phyloP scores from a whole-genome alignment of 1,284 basidiomycete genomes.

The Volvariella volvacea region DNA sequence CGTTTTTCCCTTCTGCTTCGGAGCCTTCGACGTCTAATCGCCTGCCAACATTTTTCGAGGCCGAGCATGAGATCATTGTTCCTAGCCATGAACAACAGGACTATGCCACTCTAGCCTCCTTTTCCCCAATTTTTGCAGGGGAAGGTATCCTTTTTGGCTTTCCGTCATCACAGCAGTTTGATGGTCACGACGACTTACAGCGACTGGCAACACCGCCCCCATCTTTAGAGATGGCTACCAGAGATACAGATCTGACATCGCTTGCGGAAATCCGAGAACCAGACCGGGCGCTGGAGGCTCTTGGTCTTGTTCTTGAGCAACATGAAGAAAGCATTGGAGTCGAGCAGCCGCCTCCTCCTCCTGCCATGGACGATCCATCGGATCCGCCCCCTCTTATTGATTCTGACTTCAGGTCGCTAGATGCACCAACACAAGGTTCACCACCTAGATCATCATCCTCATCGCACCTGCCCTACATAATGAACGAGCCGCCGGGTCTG shows the following conservation, averaged over 20 bases:
- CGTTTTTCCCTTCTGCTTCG: slow-evolving; percentile 53
- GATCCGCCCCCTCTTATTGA: slow-evolving; percentile 80
- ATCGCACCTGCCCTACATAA: slow-evolving; percentile 23
- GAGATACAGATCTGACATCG: slow-evolving; percentile 59
- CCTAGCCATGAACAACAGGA: slow-evolving; percentile 30
- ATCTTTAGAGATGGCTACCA: slow-evolving; percentile 60
- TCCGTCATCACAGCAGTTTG: slow-evolving; percentile 59
- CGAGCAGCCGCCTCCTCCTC: slow-evolving; percentile 63
- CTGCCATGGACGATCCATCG: slow-evolving; percentile 78
- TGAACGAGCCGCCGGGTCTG: slow-evolving; percentile 17
- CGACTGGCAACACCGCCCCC: slow-evolving; percentile 61
- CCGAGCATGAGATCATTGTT: slow-evolving; percentile 65
- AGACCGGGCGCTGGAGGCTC: slow-evolving; percentile 45
- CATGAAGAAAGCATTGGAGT: slow-evolving; percentile 28
- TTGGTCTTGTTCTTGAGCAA: slow-evolving; percentile 51
- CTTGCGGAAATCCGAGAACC: slow-evolving; percentile 53
- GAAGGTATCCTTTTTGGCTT: slow-evolving; percentile 75
- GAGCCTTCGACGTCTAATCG: slow-evolving; percentile 54
- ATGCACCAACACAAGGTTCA: slow-evolving; percentile 30
- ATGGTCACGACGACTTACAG: slow-evolving; percentile 65
- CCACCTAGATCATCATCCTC: slow-evolving; percentile 29
- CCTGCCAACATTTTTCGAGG: slow-evolving; percentile 72
- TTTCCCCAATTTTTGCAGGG: slow-evolving; percentile 42
- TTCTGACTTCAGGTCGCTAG: slow-evolving; percentile 64
- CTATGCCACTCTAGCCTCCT: slow-evolving; percentile 26